Evolutionary conservation across 805 yeast genomes (phyloP), one percentile per base, ranked within the genome.

Genomic region (Candida hungchunana): DNA sequence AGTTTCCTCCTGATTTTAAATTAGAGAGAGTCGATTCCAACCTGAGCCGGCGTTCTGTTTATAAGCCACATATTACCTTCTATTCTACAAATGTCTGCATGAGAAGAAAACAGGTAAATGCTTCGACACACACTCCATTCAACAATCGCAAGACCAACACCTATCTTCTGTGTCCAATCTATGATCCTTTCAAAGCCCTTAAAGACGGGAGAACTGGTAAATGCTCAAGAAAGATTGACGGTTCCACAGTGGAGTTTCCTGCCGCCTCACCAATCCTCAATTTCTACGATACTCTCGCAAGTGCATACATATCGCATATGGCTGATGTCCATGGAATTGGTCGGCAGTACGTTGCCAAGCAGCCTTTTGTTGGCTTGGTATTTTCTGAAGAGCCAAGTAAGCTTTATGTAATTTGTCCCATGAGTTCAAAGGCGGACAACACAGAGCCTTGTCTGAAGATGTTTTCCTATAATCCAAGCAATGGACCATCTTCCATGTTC

Each of bases 221-320:
- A 27, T 27, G n/a, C 5, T 20, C 13, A 7, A 16, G 21, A 13
- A 27, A 24, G 15, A 26, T 38, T 19, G 35, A 34, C 23, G 32
- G 34, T 12, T n/a, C 17, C 16, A 18, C 20, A 4, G 7, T 15
- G 39, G 29, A 14, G 39, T 32, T 26, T 20, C 18, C 26, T n/a
- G 10, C 14, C 12, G 25, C 19, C 14, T 34, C 38, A 2, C 29
- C 33, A 14, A 7, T 24, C 11, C 27, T 25, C 15, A 23, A 25
- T 12, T 44, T 44, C 37, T 42, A 41, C 29, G 37, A 42, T n/a
- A 41, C 43, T 10, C 30, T 44, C 18, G 39, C 35, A 8, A 33
- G 43, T 7, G 32, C 36, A 9, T 44, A 35, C 17, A 38, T 39
- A 18, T 43, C 41, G 13, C 48, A 44, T 20, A 38, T 44, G 43